Percentiles rank a stretch among this genome's conserved stretches.
These are phyloP conservation scores for Zygosaccharomyces pseudorouxii DNA, from an alignment of 805 yeast genomes.

Conservation along the genomic window DNA sequence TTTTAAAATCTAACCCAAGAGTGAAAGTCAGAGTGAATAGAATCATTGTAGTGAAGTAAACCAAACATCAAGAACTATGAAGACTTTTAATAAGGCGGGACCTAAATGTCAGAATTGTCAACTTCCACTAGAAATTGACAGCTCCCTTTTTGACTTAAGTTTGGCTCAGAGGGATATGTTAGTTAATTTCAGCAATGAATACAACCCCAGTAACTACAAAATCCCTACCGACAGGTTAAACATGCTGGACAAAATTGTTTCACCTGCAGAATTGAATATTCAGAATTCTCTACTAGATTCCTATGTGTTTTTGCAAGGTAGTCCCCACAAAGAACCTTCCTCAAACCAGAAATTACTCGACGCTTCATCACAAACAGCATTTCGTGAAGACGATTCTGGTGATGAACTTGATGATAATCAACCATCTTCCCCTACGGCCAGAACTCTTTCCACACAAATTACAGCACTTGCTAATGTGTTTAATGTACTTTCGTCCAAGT, in stretches of 20 bases:
- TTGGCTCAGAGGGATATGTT: constrained; percentile 43
- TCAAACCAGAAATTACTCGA: constrained; percentile 8
- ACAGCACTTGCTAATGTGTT: constrained; percentile 60
- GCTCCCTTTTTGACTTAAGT: constrained; percentile 41
- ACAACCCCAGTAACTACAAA: constrained; percentile 7
- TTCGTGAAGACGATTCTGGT: constrained; percentile 18
- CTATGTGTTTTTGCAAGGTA: constrained; percentile 25
- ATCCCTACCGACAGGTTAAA: constrained; percentile 26
- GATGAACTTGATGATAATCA: constrained; percentile 17
- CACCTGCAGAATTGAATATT: constrained; percentile 30
- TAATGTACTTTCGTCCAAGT: constrained; percentile 63
- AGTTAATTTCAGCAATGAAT: constrained; percentile 22
- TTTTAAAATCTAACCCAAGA: not conserved
- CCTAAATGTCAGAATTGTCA: constrained; percentile 45
- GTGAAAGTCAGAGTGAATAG: not conserved
- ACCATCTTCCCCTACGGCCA: constrained; percentile 16
- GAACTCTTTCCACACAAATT: constrained; percentile 45
- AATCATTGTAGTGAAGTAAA: not conserved
- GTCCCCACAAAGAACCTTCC: constrained; percentile 7
- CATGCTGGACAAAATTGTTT: constrained; percentile 17
- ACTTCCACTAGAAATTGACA: constrained; percentile 40
- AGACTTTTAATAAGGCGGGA: constrained; percentile 5
- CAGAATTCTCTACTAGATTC: constrained; percentile 28
- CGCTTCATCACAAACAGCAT: constrained; percentile 9
- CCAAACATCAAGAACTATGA: constrained; percentile 2